These are phyloP conservation scores for Stromatinia cepivora DNA, from an alignment of 2,329 filamentous ascomycete genomes.

Conservation along the genomic window DNA sequence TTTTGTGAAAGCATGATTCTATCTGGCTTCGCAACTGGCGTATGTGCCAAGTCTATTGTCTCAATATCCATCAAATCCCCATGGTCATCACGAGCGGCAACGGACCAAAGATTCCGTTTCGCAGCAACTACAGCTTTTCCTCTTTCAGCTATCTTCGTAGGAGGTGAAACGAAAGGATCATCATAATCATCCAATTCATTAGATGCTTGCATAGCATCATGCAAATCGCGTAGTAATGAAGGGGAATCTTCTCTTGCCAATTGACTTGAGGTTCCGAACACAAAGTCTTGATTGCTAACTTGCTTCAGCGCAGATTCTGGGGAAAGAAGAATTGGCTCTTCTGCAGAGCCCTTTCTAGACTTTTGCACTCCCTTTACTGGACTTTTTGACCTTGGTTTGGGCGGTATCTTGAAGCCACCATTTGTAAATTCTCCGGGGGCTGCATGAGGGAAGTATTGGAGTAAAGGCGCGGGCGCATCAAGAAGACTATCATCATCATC, in stretches of 20 bases:
- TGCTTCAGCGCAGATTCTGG: conserved; percentile 67
- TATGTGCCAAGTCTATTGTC: conserved; percentile 57
- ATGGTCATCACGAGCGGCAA: conserved; percentile 64
- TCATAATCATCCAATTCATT: conserved; percentile 45
- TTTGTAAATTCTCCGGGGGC: conserved; percentile 18
- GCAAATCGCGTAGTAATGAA: conserved; percentile 60
- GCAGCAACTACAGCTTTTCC: conserved; percentile 20
- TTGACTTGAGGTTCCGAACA: conserved; percentile 87
- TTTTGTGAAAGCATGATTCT: conserved; percentile 17
- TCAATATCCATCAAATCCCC: conserved; percentile 60
- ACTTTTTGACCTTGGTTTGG: conserved; percentile 34
- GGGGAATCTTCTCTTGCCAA: conserved; percentile 72
- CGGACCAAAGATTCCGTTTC: conserved; percentile 63
- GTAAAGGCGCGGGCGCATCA: conserved; percentile 45
- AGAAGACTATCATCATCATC: conserved; percentile 35
- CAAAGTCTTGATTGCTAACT: conserved; percentile 68
- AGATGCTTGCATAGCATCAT: conserved; percentile 61
- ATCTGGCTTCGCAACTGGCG: conserved; percentile 27
- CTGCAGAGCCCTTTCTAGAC: conserved; percentile 39
- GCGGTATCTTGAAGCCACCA: conserved; percentile 33
- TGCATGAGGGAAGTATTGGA: conserved; percentile 47
- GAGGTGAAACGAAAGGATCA: conserved; percentile 43
- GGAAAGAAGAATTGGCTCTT: conserved; percentile 61
- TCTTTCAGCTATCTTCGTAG: conserved; percentile 17
- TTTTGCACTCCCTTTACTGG: conserved; percentile 40